Percentiles rank a stretch among this genome's conserved stretches.
Conservation (phyloP, 257 asterid species). For the Avicennia marina region DNA sequence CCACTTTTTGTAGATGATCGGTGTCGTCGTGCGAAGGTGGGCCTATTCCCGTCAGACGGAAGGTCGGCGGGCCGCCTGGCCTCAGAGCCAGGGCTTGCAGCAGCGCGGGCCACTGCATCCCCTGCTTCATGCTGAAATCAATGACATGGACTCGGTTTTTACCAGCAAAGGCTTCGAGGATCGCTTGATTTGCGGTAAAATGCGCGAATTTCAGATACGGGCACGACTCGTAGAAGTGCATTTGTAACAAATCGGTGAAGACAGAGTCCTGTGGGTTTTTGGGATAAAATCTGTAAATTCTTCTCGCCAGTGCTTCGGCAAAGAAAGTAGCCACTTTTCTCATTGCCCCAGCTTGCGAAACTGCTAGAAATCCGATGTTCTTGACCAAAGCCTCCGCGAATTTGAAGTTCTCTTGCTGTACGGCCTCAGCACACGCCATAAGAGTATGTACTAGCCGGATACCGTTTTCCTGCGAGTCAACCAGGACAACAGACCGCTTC, state of each 20-base stretch:
- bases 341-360: constrained; percentile 66
- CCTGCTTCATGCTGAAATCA: constrained; percentile 72
- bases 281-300: constrained; percentile 42
- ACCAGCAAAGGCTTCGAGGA: constrained; percentile 57
- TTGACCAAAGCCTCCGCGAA: constrained; percentile 59
- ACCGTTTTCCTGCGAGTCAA: constrained; percentile 67
- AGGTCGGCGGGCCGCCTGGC: constrained; percentile 66
- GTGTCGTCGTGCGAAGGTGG: constrained; percentile 50
- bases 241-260: constrained; percentile 42
- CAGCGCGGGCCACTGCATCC: constrained; percentile 82
- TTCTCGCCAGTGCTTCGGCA: constrained; percentile 56
- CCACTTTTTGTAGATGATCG: constrained; percentile 64
- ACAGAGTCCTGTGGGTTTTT: constrained; percentile 38
- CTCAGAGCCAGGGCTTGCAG: constrained; percentile 65
- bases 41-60: constrained; percentile 66
- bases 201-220: constrained; percentile 77
- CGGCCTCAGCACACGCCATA: constrained; percentile 77
- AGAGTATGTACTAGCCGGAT: constrained; percentile 55
- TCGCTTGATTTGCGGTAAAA: constrained; percentile 79
- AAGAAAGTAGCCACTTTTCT: constrained; percentile 66
- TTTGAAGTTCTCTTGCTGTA: constrained; percentile 42
- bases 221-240: constrained; percentile 71
- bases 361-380: constrained; percentile 51
- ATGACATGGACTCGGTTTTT: constrained; percentile 49
- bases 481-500: constrained; percentile 44